Evolutionary conservation across 208 protist genomes (phyloP), one percentile per base, ranked within the genome.

Genomic region (Crithidia thermophila): DNA sequence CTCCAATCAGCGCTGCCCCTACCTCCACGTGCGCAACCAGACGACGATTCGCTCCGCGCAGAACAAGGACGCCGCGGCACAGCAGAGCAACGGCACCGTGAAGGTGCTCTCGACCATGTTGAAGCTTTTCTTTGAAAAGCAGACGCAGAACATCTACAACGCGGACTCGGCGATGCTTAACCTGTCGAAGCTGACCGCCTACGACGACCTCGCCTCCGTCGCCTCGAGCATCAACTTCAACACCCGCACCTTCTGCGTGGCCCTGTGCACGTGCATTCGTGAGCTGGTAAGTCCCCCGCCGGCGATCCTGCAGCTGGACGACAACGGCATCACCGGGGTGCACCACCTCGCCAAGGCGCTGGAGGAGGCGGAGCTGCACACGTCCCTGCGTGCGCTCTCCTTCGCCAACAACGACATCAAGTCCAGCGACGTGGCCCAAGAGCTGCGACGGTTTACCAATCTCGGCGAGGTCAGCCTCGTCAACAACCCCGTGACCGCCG

Each of bases 71-170:
- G 53, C 14, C 8, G 37, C 69, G 3, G 30, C 51, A 14, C 33
- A 67, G 34, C 62, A 53, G 13, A 42, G 59, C 45, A 57, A 51
- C 45, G 59, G 69, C 30, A 51, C 64, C 14, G 36, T 59, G 5
- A 82, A 82, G 40, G 55, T 96, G 6, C 66, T 94, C 37, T 79
- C 71, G 3, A 90, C 88, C 11, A 85, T 96, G 85, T 72, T 96
- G 60, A 91, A 84, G 64, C 83, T 96, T 10, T 88, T 96, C 33
- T 94, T 96, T 74, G 85, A 96, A 63, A 96, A 96, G 74, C 84
- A 94, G 57, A 77, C 85, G 56, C 36, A 67, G 20, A 57, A 42
- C 27, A 84, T 96, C 34, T 94, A 85, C 71, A 62, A 86, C 50
- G 74, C 79, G 5, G 66, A 82, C 9, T 63, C 43, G 4, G 78